phyloP scores from a whole-genome alignment of 495 filamentous ascomycete species.

The Pyronema omphalodes region DNA sequence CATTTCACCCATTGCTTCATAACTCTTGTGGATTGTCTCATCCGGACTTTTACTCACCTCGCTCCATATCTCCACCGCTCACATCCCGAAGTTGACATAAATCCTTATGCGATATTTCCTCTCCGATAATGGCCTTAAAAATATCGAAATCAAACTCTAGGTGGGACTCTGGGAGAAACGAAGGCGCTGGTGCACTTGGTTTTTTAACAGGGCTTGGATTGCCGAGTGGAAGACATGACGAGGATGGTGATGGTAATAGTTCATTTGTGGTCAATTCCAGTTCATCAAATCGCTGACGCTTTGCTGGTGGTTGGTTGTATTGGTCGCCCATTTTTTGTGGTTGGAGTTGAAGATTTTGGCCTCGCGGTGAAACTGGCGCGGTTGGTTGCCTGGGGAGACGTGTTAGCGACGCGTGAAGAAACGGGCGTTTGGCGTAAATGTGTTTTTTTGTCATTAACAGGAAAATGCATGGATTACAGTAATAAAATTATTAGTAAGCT shows the following conservation, averaged over 20 bases:
- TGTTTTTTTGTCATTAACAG: no score
- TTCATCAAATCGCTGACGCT: neutral
- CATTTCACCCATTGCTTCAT: neutral
- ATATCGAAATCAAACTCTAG: neutral
- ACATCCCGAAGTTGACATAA: constrained; percentile 24
- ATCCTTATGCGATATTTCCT: constrained; percentile 13
- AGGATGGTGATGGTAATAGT: no score
- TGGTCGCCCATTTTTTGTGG: neutral
- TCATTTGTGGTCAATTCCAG: neutral
- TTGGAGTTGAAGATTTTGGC: neutral
- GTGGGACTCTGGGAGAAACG: neutral
- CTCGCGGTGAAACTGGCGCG: neutral
- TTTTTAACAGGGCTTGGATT: neutral
- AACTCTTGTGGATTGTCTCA: neutral
- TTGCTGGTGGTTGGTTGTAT: neutral
- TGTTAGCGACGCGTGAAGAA: neutral
- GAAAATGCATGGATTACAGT: no score
- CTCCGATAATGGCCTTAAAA: constrained; percentile 13
- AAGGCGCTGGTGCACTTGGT: neutral
- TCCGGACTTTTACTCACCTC: constrained; percentile 18
- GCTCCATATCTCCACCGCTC: constrained; percentile 29
- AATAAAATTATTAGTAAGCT: no score
- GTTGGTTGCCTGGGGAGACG: neutral
- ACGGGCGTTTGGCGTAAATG: neutral
- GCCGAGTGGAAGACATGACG: neutral